These are phyloP conservation scores for Wilcoxina mikolae DNA, from an alignment of 495 filamentous ascomycete genomes.

Conservation along the genomic window DNA sequence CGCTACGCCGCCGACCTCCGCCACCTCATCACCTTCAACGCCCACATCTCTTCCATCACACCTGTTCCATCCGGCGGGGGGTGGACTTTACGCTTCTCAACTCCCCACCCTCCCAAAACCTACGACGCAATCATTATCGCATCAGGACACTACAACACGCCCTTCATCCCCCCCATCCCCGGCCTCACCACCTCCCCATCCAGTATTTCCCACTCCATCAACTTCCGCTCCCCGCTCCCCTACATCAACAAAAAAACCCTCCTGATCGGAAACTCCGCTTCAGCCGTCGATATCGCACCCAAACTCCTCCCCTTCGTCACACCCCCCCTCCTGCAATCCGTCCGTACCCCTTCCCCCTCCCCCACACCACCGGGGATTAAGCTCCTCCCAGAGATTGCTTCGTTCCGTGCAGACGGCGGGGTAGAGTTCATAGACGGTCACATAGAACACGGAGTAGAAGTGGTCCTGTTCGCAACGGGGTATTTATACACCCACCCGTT, in stretches of 20 bases:
- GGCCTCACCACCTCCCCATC: conserved; percentile 46
- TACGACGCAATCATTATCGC: conserved; percentile 53
- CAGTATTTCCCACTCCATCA: conserved; percentile 64
- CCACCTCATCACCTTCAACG: conserved; percentile 41
- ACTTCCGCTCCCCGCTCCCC: conserved; percentile 45
- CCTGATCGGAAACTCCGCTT: conserved; percentile 49
- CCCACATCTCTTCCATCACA: conserved; percentile 37
- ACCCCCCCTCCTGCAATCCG: conserved; percentile 11
- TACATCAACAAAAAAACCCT: conserved; percentile 48
- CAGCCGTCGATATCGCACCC: conserved; percentile 44
- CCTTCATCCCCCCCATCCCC: conserved; percentile 43
- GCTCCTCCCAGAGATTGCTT: conserved; percentile 44
- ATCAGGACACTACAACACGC: conserved; percentile 50
- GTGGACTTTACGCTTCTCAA: conserved; percentile 4
- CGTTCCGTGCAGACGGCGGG: conserved; percentile 39
- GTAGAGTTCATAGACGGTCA: conserved; percentile 41
- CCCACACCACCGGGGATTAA: conserved; percentile 30
- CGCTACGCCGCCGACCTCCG: conserved; percentile 53
- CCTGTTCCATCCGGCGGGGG: conserved; percentile 24
- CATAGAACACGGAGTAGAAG: conserved; percentile 47
- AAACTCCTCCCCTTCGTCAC: conserved; percentile 10
- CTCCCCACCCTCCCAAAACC: neutral
- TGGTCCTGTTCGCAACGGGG: conserved; percentile 58
- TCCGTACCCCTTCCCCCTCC: conserved; percentile 7
- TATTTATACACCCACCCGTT: conserved; percentile 62